phyloP scores from a whole-genome alignment of 1,284 basidiomycete genomes.

The Flammula alnicola region DNA sequence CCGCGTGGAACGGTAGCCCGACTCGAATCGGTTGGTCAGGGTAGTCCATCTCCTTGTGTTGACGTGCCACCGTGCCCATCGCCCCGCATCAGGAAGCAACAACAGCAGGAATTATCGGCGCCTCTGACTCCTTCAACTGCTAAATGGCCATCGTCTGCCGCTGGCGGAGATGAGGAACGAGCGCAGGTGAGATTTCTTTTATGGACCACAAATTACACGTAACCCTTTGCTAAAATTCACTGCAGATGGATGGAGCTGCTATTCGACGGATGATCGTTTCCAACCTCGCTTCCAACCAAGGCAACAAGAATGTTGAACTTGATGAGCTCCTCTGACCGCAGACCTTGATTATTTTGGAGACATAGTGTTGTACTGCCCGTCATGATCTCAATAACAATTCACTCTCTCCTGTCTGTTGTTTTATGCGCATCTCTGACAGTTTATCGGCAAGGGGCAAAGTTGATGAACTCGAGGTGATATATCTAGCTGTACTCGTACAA shows the following conservation, averaged over 20 bases:
- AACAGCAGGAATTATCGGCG: constrained; percentile 1
- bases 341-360: no score
- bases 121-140: constrained; percentile 21
- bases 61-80: constrained; percentile 19
- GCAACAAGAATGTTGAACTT: constrained; percentile 13
- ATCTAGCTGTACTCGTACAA: no score
- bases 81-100: constrained; percentile 7
- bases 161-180: constrained; percentile 9
- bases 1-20: constrained; percentile 11
- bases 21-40: constrained; percentile 1
- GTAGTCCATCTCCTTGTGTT: neutral
- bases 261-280: constrained; percentile 39
- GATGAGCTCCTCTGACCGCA: constrained; percentile 18
- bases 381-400: no score
- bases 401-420: no score
- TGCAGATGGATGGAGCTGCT: constrained; percentile 32
- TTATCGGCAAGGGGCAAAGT: no score
- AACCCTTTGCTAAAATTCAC: no score
- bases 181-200: constrained; percentile 13
- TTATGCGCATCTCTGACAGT: no score
- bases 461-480: no score
- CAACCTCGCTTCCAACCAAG: constrained; percentile 28
- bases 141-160: constrained; percentile 20
- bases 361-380: no score
- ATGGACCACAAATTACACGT: neutral